A percentile compares a stretch with the other conserved stretches of the same genome.
phyloP scores from a whole-genome alignment of 345 rosid genomes.

The Lepidium didymum region DNA sequence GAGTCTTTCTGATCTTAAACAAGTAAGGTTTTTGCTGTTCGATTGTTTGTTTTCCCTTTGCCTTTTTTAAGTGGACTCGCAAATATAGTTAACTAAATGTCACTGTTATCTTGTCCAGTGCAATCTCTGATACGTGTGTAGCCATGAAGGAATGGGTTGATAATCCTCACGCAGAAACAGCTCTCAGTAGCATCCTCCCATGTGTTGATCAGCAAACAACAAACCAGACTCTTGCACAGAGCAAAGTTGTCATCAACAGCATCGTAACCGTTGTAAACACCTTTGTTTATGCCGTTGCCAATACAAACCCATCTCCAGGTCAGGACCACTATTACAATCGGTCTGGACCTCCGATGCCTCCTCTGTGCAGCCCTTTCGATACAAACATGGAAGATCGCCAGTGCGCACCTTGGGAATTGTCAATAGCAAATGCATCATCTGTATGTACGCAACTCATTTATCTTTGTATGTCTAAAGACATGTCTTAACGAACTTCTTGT shows the following conservation, averaged over 20 bases:
- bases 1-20: conserved; percentile 71
- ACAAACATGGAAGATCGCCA: conserved; percentile 49
- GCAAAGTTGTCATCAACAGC: conserved; percentile 80
- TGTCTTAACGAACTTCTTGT: background rate
- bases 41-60: background rate
- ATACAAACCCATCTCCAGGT: conserved; percentile 57
- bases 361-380: conserved; percentile 81
- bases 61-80: background rate
- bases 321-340: conserved; percentile 61
- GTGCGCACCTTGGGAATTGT: conserved; percentile 60
- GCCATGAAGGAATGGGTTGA: conserved; percentile 97
- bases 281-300: conserved; percentile 68
- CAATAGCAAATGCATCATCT: conserved; percentile 69
- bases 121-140: conserved; percentile 76
- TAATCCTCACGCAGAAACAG: conserved; percentile 79
- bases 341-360: conserved; percentile 83
- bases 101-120: conserved; percentile 36
- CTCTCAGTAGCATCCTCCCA: conserved; percentile 87
- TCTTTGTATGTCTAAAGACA: background rate
- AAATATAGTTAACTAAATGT: background rate
- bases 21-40: conserved; percentile 45
- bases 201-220: conserved; percentile 91
- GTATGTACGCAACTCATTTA: conserved; percentile 30
- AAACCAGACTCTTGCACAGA: conserved; percentile 75
- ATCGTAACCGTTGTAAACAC: conserved; percentile 78